These are phyloP conservation scores for Talaromyces piceae DNA, from an alignment of 2,329 filamentous ascomycete species.

Conservation along the genomic window DNA sequence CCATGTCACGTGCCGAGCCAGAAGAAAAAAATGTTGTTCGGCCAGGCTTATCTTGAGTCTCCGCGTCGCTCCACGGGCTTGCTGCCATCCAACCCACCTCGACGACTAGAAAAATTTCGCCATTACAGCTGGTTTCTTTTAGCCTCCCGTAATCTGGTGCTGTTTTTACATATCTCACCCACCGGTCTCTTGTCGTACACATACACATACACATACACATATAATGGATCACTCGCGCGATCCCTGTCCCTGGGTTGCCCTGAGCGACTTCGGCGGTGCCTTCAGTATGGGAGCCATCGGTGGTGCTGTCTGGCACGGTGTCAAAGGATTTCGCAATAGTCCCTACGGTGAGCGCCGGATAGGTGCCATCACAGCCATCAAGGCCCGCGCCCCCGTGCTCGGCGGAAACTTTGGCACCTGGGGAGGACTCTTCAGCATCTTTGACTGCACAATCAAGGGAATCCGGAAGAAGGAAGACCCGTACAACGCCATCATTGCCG, in stretches of 20 bases:
- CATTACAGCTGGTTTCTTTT: not conserved
- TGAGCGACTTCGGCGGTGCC: constrained; percentile 96
- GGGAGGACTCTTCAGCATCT: constrained; percentile 93
- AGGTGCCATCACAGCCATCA: constrained; percentile 93
- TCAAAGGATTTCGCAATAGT: constrained; percentile 87
- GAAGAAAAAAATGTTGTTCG: not conserved
- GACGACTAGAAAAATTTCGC: not conserved
- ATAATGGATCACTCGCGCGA: constrained; percentile 12
- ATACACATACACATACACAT: not conserved
- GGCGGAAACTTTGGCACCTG: constrained; percentile 98
- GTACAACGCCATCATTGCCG: constrained; percentile 95
- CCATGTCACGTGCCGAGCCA: not conserved
- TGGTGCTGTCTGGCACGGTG: constrained; percentile 88
- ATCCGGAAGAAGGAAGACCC: constrained; percentile 94
- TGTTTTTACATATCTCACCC: not conserved
- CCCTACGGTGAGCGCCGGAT: constrained; percentile 91
- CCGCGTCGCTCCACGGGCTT: not conserved
- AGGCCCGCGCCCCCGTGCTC: constrained; percentile 90
- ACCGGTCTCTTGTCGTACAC: not conserved
- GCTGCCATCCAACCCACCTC: not conserved
- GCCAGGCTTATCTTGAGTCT: not conserved
- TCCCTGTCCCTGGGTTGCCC: constrained; percentile 54
- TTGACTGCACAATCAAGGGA: constrained; percentile 94
- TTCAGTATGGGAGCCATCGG: constrained; percentile 87
- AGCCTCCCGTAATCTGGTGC: not conserved